Evolutionary conservation across 83 land plant genomes (phyloP).

Genomic region (Thuja plicata): DNA sequence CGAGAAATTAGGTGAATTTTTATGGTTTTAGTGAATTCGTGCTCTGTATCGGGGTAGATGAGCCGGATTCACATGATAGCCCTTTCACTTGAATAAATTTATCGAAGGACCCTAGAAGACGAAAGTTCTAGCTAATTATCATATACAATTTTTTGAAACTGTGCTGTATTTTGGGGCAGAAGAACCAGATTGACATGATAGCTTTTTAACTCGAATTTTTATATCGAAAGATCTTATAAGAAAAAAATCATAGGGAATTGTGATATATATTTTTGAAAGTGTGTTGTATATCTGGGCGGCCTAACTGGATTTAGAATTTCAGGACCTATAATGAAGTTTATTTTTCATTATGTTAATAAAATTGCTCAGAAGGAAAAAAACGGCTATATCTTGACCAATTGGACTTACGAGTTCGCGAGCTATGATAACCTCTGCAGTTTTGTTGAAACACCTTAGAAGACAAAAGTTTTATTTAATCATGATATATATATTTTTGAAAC

Average conservation of each 20-base stretch:
- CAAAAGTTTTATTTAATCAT: neutral
- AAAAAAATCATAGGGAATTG: neutral
- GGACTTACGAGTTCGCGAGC: neutral
- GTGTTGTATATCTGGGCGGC: neutral
- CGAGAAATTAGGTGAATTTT: neutral
- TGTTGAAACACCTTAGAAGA: neutral
- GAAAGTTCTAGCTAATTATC: neutral
- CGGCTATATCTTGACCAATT: neutral
- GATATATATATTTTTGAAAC: neutral
- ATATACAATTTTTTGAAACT: neutral
- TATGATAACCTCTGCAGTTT: neutral
- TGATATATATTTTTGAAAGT: neutral
- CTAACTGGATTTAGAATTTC: neutral
- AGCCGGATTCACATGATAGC: neutral
- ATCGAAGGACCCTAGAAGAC: neutral
- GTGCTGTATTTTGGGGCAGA: neutral
- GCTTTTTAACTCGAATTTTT: neutral
- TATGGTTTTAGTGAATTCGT: neutral
- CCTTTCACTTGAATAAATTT: neutral
- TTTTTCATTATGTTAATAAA: neutral
- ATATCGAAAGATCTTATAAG: neutral
- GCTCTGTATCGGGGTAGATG: neutral
- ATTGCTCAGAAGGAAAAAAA: neutral
- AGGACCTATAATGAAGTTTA: neutral
- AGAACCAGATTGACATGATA: neutral